Base-by-base conservation (phyloP, 1,284 basidiomycete genomes). In the Cystobasidium pallidum region DNA sequence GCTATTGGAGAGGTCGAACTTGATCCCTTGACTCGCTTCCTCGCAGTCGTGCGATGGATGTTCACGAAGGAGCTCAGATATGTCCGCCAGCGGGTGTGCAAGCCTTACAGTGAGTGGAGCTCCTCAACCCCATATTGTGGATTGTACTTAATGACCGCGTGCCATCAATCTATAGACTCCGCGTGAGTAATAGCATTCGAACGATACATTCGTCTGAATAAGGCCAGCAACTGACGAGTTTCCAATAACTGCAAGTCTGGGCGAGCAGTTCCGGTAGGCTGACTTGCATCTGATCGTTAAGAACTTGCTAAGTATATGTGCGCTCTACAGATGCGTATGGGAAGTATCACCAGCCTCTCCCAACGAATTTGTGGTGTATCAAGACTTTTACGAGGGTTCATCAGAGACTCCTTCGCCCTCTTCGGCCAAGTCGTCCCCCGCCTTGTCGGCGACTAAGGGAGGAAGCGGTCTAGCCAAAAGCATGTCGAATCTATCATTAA, bases 21-120 rank as follows among this genome's bases (percentile, higher is more conserved):
- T 47, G 92, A 97, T 79, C 88, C 92, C 28, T 88, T 98, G 74
- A 91, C 94, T 78, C 88, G 94, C 52, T 94, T 98, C 89, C 84
- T 98, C 28, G 90, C 92, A 43, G 89, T 91, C 10, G 81, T 97
- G 47, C 87, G 93, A 30, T 99, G 94, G 81, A 84, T 88, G 11
- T 93, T 71, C 47, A 71, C 39, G 59, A 71, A 71, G 81, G 94
- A 99, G 80, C 88, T 96, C 80, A 96, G 95, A 83, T 95, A 93
- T 78, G 85, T 96, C 72, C 88, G 91, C 72, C 91, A 92, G 52
- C 91, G 91, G 80, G 86, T 96, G 21, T 92, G 91, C 84, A 97
- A 98, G 81, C 93, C 94, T 0, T 98, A 97, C 85, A 74, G 70
- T 74, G 34, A 28, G 73, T 67, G 36, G 47, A 49, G 32, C 32